A percentile compares a stretch with the other conserved stretches of the same genome.
These are phyloP conservation scores for Chaetomidium leptoderma DNA, from an alignment of 495 filamentous ascomycete species.

Conservation along the genomic window DNA sequence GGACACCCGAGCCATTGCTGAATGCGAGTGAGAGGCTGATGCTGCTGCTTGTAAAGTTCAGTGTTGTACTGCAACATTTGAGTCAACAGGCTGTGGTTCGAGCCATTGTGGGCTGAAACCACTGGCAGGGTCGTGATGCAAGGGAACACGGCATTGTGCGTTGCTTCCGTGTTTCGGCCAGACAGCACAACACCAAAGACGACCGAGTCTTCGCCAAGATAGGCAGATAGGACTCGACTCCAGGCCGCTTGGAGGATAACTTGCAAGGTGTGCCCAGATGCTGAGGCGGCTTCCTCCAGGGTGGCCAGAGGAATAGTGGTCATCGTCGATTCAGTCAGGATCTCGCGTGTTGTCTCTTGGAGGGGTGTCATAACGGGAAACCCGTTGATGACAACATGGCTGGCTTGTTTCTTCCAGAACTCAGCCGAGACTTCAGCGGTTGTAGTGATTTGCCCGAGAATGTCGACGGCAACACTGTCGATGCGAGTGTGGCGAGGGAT, in stretches of 20 bases:
- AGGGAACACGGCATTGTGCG: constrained; percentile 58
- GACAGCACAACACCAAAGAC: constrained; percentile 73
- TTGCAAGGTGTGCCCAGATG: constrained; percentile 61
- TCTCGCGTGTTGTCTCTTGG: constrained; percentile 34
- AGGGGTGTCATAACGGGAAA: constrained; percentile 70
- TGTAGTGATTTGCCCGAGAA: constrained; percentile 43
- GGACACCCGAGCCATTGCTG: constrained; percentile 60
- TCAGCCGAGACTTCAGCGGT: constrained; percentile 34
- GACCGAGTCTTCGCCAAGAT: constrained; percentile 63
- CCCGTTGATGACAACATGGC: constrained; percentile 51
- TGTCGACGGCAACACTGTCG: constrained; percentile 45
- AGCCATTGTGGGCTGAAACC: constrained; percentile 43
- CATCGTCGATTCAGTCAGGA: constrained; percentile 38
- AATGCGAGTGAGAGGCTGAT: constrained; percentile 60
- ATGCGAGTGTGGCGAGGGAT: constrained; percentile 26
- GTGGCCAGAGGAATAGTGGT: constrained; percentile 36
- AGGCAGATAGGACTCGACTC: constrained; percentile 63
- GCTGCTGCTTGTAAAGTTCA: constrained; percentile 60
- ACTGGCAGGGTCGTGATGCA: constrained; percentile 72
- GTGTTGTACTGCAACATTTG: constrained; percentile 60
- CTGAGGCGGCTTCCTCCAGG: constrained; percentile 51
- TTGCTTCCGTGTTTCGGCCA: constrained; percentile 55
- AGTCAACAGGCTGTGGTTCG: constrained; percentile 52
- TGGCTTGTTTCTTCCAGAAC: constrained; percentile 60
- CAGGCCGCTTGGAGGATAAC: constrained; percentile 70